Base-by-base conservation (phyloP, 2,329 filamentous ascomycete genomes). In the Neofusicoccum sp. region DNA sequence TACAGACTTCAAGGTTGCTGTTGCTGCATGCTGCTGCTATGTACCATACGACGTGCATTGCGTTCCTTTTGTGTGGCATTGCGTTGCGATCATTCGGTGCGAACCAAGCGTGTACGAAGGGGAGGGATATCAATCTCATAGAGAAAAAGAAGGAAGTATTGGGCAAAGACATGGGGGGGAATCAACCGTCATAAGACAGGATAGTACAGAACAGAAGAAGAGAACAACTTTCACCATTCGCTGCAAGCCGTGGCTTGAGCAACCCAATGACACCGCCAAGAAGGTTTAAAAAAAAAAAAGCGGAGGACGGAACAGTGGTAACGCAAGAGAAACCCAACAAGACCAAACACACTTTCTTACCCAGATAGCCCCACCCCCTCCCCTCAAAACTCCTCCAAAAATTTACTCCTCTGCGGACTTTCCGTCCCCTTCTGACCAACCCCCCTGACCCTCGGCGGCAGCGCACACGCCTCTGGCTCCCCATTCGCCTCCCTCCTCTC, bases 351-450 rank as follows among this genome's bases (percentile, higher is more conserved):
- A 20, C 20, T 20, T 20, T 20, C 20, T 20, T 20, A 20, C 20
- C 20, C 20, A 20, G 20, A 20, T 20, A 20, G 20, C 20, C 20
- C 20, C 20, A 20, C 20, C 20, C 1, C 20, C 20, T n/a, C 20
- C 20, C 20, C 20, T 58, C 33, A 60, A 31, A 60, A 60, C 28
- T 45, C 43, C 26, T 60, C 57, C 45, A 41, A 43, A n/a, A 60
- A 60, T 3, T 45, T 34, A n/a, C 44, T 60, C 16, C 57, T 34
- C 28, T 49, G 44, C 30, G 57, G 57, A 28, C 43, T 49, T 36
- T 60, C 34, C 8, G 34, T 49, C 8, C 45, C 43, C 8, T 34
- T 51, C 28, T 60, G 41, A 14, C 36, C 47, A n/a, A 41, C 34
- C 57, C 12, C 28, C 4, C 28, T 44, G 6, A 44, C 38, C n/a